Base-by-base conservation (phyloP, 2,329 filamentous ascomycete genomes). In the Cercospora nicotianae region DNA sequence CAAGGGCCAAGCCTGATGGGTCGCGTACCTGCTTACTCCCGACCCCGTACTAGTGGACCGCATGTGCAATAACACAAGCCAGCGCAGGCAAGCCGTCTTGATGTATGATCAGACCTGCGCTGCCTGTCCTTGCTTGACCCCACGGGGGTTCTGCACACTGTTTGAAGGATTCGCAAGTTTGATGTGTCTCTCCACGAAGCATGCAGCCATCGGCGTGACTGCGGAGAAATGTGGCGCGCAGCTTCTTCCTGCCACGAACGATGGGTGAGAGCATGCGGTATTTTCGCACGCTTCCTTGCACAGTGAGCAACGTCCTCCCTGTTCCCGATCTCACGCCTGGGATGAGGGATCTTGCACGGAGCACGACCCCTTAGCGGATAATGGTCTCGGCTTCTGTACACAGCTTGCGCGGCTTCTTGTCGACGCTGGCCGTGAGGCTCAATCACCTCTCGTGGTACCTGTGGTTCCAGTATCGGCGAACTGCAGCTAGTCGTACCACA, bases 181-280 rank as follows among this genome's bases (percentile, higher is more conserved):
- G 26, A 18, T 18, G 12, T 28, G 53, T 33, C 53, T 58, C 53
- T 58, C 53, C 53, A n/a, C 53, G n/a, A 58, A 58, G 26, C 16
- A 58, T 58, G 53, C 53, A 58, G 53, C 53, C 53, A 20, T 28
- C 53, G 53, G 53, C 53, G 53, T 58, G n/a, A 58, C 53, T 58
- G 53, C 53, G 53, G 53, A 26, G 53, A 58, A 9, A 31, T 58
- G 53, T 58, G 53, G 53, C 53, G 53, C 23, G n/a, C 53, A 58
- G 53, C 53, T 58, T 58, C 53, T 58, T n/a, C 20, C 53, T n/a
- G 53, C 53, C 2, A 58, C 26, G 16, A 26, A 33, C 26, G 53
- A 30, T 23, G 20, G 53, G 53, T 31, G 53, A 31, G 36, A 42
- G 36, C 36, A n/a, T 18, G 53, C 53, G 45, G 53, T 57, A 18